Base-by-base conservation (phyloP, 305 asterid genomes). In the Andrographis paniculata region DNA sequence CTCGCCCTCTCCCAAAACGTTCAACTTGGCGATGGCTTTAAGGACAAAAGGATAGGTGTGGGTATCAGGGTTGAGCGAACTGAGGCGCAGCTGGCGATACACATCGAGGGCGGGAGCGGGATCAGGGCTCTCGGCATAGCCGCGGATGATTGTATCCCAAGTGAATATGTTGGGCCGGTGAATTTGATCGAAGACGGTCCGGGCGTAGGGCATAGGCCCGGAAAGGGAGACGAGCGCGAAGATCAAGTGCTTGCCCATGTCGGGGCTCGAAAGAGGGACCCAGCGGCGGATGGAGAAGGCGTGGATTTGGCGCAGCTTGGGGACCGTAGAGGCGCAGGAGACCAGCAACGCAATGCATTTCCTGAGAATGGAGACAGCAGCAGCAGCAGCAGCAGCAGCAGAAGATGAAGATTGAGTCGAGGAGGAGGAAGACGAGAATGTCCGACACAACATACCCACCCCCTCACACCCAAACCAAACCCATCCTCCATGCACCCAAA, bases 141-240 rank as follows among this genome's bases (percentile, higher is more conserved):
- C 95, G 62, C 94, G 71, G 62, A 88, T 79, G 79, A 88, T 79
- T 1, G 95, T 84, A 18, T 80, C 82, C 92, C 89, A 88, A 42
- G 94, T 81, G 66, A 88, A 88, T 1, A 88, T 62, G 58, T 75
- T 77, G 17, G 95, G 94, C 42, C 59, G 56, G 15, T 70, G 56
- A 64, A 88, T 81, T 65, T 59, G 58, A 50, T 58, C 63, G 64
- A 88, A 84, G 68, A 82, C 22, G 13, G 53, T 67, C 17, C 53
- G 83, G 48, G 87, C 87, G 46, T 88, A 84, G 1, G 54, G 37
- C 88, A 88, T 84, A 13, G 93, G 77, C 27, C 72, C 87, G 0
- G 87, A 72, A 20, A 79, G 68, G 3, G 85, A 79, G n/a, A 81
- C 89, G 2, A 73, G 33, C 0, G 66, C 36, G 68, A 72, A 88